phyloP scores from a whole-genome alignment of 2,329 filamentous ascomycete species.

The Arachnomyces sp. region DNA sequence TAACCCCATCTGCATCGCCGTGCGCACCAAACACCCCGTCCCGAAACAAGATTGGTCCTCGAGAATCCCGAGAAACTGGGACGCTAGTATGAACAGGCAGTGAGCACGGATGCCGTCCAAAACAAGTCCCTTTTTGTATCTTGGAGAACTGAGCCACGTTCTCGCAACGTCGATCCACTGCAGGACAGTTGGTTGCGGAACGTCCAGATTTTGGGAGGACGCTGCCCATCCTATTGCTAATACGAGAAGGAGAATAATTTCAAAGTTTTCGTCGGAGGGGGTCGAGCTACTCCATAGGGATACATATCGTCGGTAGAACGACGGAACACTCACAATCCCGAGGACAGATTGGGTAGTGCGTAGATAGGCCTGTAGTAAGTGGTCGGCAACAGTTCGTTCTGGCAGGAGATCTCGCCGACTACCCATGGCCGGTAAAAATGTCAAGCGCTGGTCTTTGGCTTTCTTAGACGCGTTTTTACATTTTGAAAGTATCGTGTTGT shows the following conservation, averaged over 20 bases:
- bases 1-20: conserved; percentile 35
- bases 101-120: conserved; percentile 27
- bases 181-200: no score
- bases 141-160: conserved; percentile 25
- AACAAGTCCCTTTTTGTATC: conserved; percentile 23
- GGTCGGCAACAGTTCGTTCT: conserved; percentile 35
- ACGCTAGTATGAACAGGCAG: conserved; percentile 26
- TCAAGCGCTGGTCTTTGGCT: conserved; percentile 40
- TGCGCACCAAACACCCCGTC: conserved; percentile 32
- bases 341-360: conserved; percentile 49
- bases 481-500: conserved; percentile 28
- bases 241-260: conserved; percentile 34
- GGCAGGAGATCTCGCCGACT: conserved; percentile 41
- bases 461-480: conserved; percentile 44
- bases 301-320: conserved; percentile 49
- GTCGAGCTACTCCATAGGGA: conserved; percentile 42
- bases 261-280: conserved; percentile 37
- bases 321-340: conserved; percentile 50
- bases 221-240: conserved; percentile 39
- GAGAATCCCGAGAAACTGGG: conserved; percentile 22
- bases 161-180: conserved; percentile 30
- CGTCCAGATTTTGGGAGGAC: conserved; percentile 13
- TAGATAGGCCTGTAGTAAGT: conserved; percentile 47
- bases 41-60: conserved; percentile 28
- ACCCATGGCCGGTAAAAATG: conserved; percentile 9